Evolutionary conservation across 1,139 yeast species (phyloP).

Genomic region (Candida dubliniensis): DNA sequence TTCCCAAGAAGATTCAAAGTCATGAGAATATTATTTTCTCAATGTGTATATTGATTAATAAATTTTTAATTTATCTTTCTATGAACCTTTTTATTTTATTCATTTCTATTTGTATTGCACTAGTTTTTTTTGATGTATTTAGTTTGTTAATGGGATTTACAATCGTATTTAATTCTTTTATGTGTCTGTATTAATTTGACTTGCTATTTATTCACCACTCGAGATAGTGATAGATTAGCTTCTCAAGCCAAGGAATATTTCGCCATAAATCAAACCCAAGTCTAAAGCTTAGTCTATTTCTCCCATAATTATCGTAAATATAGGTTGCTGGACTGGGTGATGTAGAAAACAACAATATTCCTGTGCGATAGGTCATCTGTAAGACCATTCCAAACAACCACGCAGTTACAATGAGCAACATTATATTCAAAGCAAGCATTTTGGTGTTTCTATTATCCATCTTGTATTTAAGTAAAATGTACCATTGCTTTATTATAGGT

Average conservation of each 20-base stretch:
- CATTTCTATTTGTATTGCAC: background rate
- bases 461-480: constrained; percentile 27
- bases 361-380: constrained; percentile 14
- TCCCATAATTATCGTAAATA: constrained; percentile 24
- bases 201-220: constrained; percentile 8
- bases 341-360: constrained; percentile 1
- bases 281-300: background rate
- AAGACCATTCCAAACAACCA: constrained; percentile 14
- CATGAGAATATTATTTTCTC: constrained; percentile 1
- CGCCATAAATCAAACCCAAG: constrained; percentile 8
- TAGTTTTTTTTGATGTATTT: background rate
- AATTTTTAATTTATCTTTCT: constrained; percentile 4
- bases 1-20: constrained; percentile 9
- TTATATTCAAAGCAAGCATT: constrained; percentile 21
- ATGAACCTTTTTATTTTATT: background rate
- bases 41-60: constrained; percentile 7
- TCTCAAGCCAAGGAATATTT: constrained; percentile 10
- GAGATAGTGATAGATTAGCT: constrained; percentile 8
- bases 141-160: constrained; percentile 5
- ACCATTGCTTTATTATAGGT: constrained; percentile 37
- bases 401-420: constrained; percentile 25
- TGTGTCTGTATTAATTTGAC: background rate
- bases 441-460: constrained; percentile 24
- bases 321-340: constrained; percentile 13
- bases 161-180: constrained; percentile 4